These are phyloP conservation scores for Hawksworthiomyces lignivorus DNA, from an alignment of 2,329 filamentous ascomycete species.

Conservation along the genomic window DNA sequence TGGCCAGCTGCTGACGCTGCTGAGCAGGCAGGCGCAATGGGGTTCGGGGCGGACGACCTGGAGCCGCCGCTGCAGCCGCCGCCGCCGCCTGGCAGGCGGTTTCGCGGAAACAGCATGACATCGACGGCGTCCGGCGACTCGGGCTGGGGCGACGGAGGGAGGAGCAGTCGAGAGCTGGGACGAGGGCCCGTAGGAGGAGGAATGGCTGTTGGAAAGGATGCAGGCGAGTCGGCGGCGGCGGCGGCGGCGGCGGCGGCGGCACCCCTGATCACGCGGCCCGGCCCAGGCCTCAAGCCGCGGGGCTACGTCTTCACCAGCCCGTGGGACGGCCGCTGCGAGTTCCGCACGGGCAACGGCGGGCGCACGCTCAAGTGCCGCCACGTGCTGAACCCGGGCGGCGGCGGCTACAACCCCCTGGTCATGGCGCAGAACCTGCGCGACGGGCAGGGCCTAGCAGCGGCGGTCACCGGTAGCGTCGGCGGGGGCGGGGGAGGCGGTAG, in stretches of 20 bases:
- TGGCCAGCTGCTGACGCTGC: too few relatives aligned
- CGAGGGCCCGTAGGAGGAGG: too few relatives aligned
- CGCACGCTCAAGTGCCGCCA: conserved; percentile 70
- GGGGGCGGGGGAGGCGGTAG: background rate
- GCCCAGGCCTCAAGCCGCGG: conserved; percentile 43
- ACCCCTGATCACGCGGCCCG: conserved; percentile 32
- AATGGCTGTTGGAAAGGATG: too few relatives aligned
- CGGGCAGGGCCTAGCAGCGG: conserved; percentile 21
- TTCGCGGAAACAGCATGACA: conserved; percentile 4
- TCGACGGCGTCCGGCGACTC: too few relatives aligned
- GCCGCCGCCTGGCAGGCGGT: too few relatives aligned
- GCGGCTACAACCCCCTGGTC: conserved; percentile 37
- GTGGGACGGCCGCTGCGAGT: conserved; percentile 83
- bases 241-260: background rate
- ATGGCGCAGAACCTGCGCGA: conserved; percentile 25
- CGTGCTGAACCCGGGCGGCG: conserved; percentile 33
- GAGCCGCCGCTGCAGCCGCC: conserved; percentile 16
- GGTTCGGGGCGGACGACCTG: conserved; percentile 7
- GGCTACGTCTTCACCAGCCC: conserved; percentile 77
- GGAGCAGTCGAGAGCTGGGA: too few relatives aligned
- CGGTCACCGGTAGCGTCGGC: conserved; percentile 6
- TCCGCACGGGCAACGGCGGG: conserved; percentile 69
- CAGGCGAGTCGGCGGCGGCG: background rate
- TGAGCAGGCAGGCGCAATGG: too few relatives aligned
- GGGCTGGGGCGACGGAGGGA: too few relatives aligned